phyloP scores from a whole-genome alignment of 345 rosid species.

The Salix purpurea region DNA sequence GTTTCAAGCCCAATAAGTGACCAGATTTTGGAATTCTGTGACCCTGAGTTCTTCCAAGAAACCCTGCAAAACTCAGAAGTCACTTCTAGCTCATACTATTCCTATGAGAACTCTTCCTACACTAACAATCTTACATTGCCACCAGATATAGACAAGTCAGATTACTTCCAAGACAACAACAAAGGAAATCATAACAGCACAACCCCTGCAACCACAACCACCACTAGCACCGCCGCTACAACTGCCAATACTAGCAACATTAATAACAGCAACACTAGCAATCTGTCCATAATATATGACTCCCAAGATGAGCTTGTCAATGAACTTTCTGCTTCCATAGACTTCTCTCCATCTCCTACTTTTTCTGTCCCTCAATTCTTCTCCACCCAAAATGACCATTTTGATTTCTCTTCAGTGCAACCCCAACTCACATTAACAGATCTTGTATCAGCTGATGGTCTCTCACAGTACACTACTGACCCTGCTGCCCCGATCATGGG shows the following conservation, averaged over 20 bases:
- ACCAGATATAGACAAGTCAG: conserved; percentile 24
- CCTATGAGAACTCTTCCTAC: conserved; percentile 47
- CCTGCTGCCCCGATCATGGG: conserved; percentile 28
- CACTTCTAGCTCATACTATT: conserved; percentile 50
- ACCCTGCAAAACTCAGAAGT: conserved; percentile 67
- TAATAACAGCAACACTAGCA: conserved; percentile 27
- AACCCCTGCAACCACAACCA: conserved; percentile 20
- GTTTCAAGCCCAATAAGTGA: conserved; percentile 67
- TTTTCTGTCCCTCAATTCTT: conserved; percentile 47
- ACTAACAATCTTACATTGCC: conserved; percentile 31
- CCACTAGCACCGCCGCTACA: conserved; percentile 23
- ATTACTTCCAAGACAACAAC: conserved; percentile 36
- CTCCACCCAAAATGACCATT: conserved; percentile 44
- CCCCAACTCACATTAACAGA: conserved; percentile 30
- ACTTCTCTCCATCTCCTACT: conserved; percentile 64
- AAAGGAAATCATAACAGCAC: conserved; percentile 13
- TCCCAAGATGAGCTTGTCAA: conserved; percentile 65
- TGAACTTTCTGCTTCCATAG: conserved; percentile 73
- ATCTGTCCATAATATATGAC: conserved; percentile 49
- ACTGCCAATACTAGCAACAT: conserved; percentile 16
- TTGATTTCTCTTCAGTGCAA: conserved; percentile 51
- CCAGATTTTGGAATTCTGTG: conserved; percentile 59
- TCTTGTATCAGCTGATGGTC: conserved; percentile 26
- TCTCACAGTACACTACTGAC: conserved; percentile 28
- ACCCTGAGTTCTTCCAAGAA: conserved; percentile 59